Percentiles rank a stretch among this genome's conserved stretches.
Evolutionary conservation across 148 eudicot species (phyloP).

Genomic region (Rhododendron molle): DNA sequence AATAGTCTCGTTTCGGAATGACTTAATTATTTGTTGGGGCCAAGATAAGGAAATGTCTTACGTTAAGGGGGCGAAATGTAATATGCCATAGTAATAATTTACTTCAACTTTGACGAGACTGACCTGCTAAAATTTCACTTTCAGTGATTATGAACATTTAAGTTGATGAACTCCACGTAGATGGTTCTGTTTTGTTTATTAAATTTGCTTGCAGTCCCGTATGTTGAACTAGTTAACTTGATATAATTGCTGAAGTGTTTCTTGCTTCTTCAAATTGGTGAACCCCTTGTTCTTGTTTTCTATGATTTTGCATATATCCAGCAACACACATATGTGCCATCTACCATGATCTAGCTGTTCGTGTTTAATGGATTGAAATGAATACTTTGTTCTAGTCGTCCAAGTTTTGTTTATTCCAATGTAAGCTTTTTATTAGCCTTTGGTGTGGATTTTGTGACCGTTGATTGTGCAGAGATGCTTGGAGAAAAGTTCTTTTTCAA

Average conservation of each 20-base stretch:
- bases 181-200: background rate
- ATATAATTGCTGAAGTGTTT: background rate
- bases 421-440: background rate
- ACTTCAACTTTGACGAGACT: background rate
- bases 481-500: conserved; percentile 31
- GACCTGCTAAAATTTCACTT: background rate
- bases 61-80: background rate
- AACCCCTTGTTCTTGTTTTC: background rate
- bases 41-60: background rate
- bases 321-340: background rate
- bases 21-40: background rate
- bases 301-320: background rate
- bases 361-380: background rate
- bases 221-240: background rate
- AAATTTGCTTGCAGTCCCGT: too few species aligned
- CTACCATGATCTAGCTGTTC: background rate
- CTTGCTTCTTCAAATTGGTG: background rate
- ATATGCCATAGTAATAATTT: background rate
- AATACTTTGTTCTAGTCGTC: background rate
- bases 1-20: background rate
- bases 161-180: background rate
- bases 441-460: background rate
- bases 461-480: conserved; percentile 46
- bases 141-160: background rate
- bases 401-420: background rate